These are phyloP conservation scores for Pterocarpus santalinus DNA, from an alignment of 306 rosid genomes.

Conservation along the genomic window DNA sequence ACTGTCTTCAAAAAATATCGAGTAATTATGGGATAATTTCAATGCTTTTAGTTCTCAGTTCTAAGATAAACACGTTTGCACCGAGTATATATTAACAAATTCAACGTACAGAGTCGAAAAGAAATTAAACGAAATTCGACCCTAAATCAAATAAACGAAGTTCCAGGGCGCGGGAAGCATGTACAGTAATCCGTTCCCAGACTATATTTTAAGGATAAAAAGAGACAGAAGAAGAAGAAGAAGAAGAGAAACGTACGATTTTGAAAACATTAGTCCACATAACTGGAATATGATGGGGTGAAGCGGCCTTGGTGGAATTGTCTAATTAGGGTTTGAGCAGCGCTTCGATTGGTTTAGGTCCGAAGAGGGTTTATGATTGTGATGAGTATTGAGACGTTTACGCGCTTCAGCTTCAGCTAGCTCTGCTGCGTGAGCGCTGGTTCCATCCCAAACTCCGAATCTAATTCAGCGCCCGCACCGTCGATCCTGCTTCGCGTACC, in stretches of 20 bases:
- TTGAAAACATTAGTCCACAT: slow-evolving; percentile 68
- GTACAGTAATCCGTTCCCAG: not conserved
- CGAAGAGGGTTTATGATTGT: not conserved
- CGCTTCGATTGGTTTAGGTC: slow-evolving; percentile 28
- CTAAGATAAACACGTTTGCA: not conserved
- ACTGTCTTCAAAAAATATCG: not conserved
- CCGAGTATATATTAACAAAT: not conserved
- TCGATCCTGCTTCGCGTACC: not conserved
- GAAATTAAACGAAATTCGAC: slow-evolving; percentile 17
- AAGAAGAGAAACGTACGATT: slow-evolving; percentile 48
- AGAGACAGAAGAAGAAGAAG: not conserved
- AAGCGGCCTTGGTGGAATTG: slow-evolving; percentile 10
- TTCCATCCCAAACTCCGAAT: slow-evolving; percentile 19
- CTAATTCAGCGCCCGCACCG: slow-evolving; percentile 17
- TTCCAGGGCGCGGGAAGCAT: slow-evolving; percentile 3
- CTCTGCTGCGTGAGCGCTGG: not conserved
- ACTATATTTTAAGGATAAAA: not conserved
- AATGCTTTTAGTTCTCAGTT: slow-evolving; percentile 1
- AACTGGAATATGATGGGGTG: slow-evolving; percentile 15
- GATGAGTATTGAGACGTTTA: slow-evolving; percentile 28
- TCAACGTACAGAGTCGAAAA: not conserved
- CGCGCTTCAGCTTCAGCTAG: not conserved
- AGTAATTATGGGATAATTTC: not conserved
- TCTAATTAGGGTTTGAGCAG: slow-evolving; percentile 47
- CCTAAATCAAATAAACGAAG: not conserved